phyloP scores from a whole-genome alignment of 2,329 filamentous ascomycete species.

The Fusarium caatingaense region DNA sequence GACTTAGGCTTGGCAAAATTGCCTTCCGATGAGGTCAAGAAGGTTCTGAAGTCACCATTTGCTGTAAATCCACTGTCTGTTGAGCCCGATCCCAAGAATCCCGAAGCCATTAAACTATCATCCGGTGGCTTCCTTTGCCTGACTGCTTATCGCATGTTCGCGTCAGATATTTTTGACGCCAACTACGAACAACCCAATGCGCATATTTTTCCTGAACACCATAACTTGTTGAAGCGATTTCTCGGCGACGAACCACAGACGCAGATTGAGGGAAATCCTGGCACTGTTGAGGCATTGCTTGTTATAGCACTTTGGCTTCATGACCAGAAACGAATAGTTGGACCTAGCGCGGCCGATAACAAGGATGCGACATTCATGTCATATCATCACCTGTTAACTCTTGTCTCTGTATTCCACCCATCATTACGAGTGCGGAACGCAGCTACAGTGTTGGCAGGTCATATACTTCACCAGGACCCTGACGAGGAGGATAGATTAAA shows the following conservation, averaged over 20 bases:
- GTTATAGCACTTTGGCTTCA: slow-evolving; percentile 70
- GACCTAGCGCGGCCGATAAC: slow-evolving; percentile 46
- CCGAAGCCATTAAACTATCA: slow-evolving; percentile 67
- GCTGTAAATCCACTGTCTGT: slow-evolving; percentile 59
- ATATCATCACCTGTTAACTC: slow-evolving; percentile 69
- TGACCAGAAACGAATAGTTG: slow-evolving; percentile 58
- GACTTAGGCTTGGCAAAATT: slow-evolving; percentile 67
- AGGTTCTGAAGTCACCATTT: slow-evolving; percentile 56
- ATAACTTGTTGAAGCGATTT: slow-evolving; percentile 64
- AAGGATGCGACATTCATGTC: slow-evolving; percentile 64
- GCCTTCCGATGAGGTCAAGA: slow-evolving; percentile 59
- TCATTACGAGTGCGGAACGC: slow-evolving; percentile 66
- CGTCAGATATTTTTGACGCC: slow-evolving; percentile 69
- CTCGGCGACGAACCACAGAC: slow-evolving; percentile 62
- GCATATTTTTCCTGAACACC: slow-evolving; percentile 70
- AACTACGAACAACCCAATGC: slow-evolving; percentile 65
- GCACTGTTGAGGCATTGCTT: slow-evolving; percentile 69
- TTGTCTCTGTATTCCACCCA: slow-evolving; percentile 68
- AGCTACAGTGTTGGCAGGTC: slow-evolving; percentile 64
- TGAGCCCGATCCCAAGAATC: slow-evolving; percentile 59
- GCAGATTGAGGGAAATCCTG: slow-evolving; percentile 62
- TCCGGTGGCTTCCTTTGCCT: slow-evolving; percentile 69
- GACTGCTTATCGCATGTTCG: slow-evolving; percentile 71
- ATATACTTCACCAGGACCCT: slow-evolving; percentile 68
- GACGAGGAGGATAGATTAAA: slow-evolving; percentile 68